Conservation (phyloP, 1,139 yeast genomes). For the Protomyces macrosporus region DNA sequence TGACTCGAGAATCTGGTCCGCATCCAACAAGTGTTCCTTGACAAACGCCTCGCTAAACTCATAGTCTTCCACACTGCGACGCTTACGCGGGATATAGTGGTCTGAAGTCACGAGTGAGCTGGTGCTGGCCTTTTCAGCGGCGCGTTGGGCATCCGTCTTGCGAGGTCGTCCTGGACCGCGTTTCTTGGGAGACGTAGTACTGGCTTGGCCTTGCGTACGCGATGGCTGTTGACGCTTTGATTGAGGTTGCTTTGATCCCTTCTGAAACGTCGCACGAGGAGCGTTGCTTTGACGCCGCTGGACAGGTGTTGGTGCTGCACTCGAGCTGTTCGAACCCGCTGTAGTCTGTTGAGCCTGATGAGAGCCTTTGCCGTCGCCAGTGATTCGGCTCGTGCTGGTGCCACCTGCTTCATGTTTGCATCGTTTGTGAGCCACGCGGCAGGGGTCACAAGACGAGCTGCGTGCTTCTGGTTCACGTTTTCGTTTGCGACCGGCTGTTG, state of each 20-base stretch:
- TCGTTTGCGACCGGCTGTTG: background rate
- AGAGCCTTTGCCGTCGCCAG: no score
- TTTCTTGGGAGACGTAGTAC: background rate
- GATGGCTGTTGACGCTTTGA: no score
- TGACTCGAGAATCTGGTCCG: background rate
- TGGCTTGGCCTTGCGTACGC: no score
- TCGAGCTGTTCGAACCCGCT: no score
- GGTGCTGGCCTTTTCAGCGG: background rate
- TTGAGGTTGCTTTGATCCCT: no score
- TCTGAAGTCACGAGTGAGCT: background rate
- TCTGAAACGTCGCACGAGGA: no score
- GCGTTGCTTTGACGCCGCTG: no score
- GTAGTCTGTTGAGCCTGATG: no score
- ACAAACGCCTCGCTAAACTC: constrained; percentile 9
- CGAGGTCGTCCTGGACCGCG: constrained; percentile 1
- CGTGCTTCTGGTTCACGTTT: background rate
- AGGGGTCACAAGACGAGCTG: constrained; percentile 13
- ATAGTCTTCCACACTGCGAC: constrained; percentile 9
- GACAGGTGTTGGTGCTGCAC: no score
- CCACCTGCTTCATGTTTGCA: constrained; percentile 1
- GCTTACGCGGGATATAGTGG: background rate
- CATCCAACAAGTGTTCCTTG: background rate
- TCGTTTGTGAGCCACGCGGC: constrained; percentile 10
- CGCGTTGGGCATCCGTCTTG: background rate
- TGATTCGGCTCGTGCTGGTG: no score